Conservation (phyloP, 2,329 filamentous ascomycete genomes). For the Ophiostoma angusticollis region DNA sequence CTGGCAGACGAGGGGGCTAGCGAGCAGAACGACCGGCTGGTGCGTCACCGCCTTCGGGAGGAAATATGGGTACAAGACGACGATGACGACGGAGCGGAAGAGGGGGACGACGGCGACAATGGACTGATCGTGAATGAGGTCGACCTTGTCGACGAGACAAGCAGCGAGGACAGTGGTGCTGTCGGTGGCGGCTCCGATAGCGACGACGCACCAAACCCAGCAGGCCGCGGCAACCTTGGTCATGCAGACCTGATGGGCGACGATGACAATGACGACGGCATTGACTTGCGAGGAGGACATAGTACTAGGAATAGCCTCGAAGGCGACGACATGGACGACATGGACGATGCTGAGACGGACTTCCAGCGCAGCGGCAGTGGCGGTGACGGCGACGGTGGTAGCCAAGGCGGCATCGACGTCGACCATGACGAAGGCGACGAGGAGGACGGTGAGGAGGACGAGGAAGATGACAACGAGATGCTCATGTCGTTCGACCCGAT, state of each 20-base stretch:
- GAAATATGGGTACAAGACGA: background rate
- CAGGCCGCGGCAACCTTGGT: too few relatives aligned
- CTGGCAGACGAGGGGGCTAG: background rate
- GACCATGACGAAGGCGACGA: constrained; percentile 14
- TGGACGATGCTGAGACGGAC: constrained; percentile 15
- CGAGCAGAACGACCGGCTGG: constrained; percentile 1
- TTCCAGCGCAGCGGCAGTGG: too few relatives aligned
- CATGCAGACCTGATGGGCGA: too few relatives aligned
- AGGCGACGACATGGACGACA: constrained; percentile 10
- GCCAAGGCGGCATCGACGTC: constrained; percentile 1
- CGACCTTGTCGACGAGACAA: constrained; percentile 1
- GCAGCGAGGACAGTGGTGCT: too few relatives aligned
- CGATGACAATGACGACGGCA: background rate
- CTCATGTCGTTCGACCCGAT: constrained; percentile 35
- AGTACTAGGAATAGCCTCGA: too few relatives aligned
- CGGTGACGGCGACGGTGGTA: constrained; percentile 15
- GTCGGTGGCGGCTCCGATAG: too few relatives aligned
- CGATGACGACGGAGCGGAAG: constrained; percentile 5
- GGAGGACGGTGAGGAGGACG: constrained; percentile 9
- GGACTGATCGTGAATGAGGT: constrained; percentile 4
- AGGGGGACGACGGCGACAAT: constrained; percentile 10
- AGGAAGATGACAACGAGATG: constrained; percentile 8
- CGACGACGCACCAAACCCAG: too few relatives aligned
- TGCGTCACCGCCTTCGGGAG: background rate
- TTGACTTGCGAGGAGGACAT: too few relatives aligned